Evolutionary conservation across 352 stramenopile genomes (phyloP).

Genomic region (Hyaloperonospora brassicae): DNA sequence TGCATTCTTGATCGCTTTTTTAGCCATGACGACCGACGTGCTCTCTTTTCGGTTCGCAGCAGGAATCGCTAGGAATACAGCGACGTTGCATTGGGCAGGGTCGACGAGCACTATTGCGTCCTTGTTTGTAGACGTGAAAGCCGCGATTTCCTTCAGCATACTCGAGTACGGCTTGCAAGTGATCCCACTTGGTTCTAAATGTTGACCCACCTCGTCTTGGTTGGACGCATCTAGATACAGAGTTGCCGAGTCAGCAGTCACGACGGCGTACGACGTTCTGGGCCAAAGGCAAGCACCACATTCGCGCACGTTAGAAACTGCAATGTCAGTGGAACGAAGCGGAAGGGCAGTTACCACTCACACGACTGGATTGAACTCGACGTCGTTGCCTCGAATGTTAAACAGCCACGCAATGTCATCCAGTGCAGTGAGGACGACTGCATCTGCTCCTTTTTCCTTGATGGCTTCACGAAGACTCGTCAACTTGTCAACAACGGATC

Average conservation of each 20-base stretch:
- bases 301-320: background rate
- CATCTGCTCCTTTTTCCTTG: constrained; percentile 83
- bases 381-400: constrained; percentile 96
- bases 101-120: constrained; percentile 67
- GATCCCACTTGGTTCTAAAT: constrained; percentile 45
- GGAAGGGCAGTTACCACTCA: constrained; percentile 39
- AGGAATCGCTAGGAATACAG: constrained; percentile 72
- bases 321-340: background rate
- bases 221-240: constrained; percentile 89
- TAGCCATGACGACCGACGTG: constrained; percentile 69
- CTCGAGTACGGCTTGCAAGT: constrained; percentile 55
- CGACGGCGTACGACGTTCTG: constrained; percentile 89
- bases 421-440: constrained; percentile 92
- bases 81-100: constrained; percentile 77
- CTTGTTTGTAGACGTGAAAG: constrained; percentile 41
- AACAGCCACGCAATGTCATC: constrained; percentile 97
- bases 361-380: constrained; percentile 96
- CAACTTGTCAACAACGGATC: constrained; percentile 89
- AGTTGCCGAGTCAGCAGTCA: constrained; percentile 83
- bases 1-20: constrained; percentile 91
- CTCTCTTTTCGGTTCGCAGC: constrained; percentile 62
- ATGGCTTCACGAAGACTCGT: constrained; percentile 71
- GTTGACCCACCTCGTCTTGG: constrained; percentile 42
- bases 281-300: constrained; percentile 1
- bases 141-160: constrained; percentile 37